Conservation (phyloP, 441 rosid species). For the Biscutella laevigata region DNA sequence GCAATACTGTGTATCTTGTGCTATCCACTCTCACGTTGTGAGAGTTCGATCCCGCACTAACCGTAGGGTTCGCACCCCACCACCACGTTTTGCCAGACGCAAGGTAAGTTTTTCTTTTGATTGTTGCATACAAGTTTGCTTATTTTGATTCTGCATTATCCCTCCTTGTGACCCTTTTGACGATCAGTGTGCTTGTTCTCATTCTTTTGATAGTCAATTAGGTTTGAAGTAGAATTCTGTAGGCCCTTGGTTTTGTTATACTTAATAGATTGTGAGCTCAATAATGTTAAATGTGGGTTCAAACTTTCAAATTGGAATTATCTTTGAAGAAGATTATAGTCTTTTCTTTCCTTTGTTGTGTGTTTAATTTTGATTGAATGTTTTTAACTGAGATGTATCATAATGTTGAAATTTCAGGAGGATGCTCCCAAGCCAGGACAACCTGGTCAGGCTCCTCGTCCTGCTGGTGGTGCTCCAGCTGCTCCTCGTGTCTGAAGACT, state of each 20-base stretch:
- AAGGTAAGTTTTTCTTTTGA: slow-evolving; percentile 35
- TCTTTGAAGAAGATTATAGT: no score
- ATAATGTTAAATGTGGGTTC: no score
- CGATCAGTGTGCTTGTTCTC: no score
- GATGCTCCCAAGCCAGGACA: slow-evolving; percentile 52
- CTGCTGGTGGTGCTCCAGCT: slow-evolving; percentile 37
- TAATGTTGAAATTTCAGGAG: slow-evolving; percentile 26
- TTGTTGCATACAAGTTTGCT: neutral
- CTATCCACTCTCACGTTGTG: slow-evolving; percentile 86
- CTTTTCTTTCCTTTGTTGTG: neutral
- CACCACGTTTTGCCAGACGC: slow-evolving; percentile 76
- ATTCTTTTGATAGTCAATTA: no score
- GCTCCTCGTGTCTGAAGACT: slow-evolving; percentile 35
- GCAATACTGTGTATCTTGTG: slow-evolving; percentile 87
- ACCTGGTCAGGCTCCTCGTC: slow-evolving; percentile 32
- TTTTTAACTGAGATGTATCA: neutral
- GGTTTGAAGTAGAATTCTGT: neutral
- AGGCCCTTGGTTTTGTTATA: neutral
- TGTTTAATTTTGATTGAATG: neutral
- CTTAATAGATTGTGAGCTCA: neutral
- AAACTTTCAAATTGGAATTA: no score
- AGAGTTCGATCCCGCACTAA: slow-evolving; percentile 74
- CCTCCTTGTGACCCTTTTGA: no score
- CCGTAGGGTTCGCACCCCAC: slow-evolving; percentile 80
- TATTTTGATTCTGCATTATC: no score